A percentile compares a stretch with the other conserved stretches of the same genome.
Evolutionary conservation across 2,329 filamentous ascomycete genomes (phyloP).

Genomic region (Fusarium hainanense): DNA sequence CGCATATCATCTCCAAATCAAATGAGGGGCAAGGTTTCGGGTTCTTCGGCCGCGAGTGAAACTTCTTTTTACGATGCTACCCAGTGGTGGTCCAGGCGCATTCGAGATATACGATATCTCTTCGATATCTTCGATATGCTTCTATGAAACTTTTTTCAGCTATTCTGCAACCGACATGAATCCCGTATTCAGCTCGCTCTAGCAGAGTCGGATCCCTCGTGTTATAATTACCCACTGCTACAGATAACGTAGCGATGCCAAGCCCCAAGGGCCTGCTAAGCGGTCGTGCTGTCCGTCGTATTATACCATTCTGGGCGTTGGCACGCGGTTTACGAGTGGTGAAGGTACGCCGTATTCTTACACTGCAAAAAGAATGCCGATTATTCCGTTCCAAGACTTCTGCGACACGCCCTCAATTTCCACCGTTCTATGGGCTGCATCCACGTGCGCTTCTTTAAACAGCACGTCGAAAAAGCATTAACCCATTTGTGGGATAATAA

Average conservation of each 20-base stretch:
- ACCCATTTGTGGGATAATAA: slow-evolving; percentile 32
- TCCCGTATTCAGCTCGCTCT: slow-evolving; percentile 31
- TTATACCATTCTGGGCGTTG: slow-evolving; percentile 40
- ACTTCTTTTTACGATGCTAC: slow-evolving; percentile 21
- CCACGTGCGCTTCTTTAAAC: slow-evolving; percentile 40
- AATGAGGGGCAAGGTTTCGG: slow-evolving; percentile 31
- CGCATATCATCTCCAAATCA: background rate
- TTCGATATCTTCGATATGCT: slow-evolving; percentile 21
- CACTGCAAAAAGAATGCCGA: slow-evolving; percentile 42
- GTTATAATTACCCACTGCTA: slow-evolving; percentile 16
- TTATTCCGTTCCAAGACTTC: slow-evolving; percentile 47
- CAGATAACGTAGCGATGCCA: slow-evolving; percentile 30
- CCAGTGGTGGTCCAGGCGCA: slow-evolving; percentile 16
- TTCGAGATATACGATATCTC: slow-evolving; percentile 8
- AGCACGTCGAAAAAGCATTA: slow-evolving; percentile 37
- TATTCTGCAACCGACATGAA: slow-evolving; percentile 21
- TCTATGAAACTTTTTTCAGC: slow-evolving; percentile 11
- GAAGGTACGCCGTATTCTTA: slow-evolving; percentile 32
- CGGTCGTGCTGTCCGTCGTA: slow-evolving; percentile 24
- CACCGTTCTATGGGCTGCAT: slow-evolving; percentile 39
- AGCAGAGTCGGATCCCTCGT: slow-evolving; percentile 9
- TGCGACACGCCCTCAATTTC: slow-evolving; percentile 45
- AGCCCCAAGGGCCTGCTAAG: slow-evolving; percentile 33
- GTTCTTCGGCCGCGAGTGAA: slow-evolving; percentile 24
- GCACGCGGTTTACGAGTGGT: slow-evolving; percentile 28